phyloP scores from a whole-genome alignment of 768 basidiomycete species.

The Floccularia luteovirens region DNA sequence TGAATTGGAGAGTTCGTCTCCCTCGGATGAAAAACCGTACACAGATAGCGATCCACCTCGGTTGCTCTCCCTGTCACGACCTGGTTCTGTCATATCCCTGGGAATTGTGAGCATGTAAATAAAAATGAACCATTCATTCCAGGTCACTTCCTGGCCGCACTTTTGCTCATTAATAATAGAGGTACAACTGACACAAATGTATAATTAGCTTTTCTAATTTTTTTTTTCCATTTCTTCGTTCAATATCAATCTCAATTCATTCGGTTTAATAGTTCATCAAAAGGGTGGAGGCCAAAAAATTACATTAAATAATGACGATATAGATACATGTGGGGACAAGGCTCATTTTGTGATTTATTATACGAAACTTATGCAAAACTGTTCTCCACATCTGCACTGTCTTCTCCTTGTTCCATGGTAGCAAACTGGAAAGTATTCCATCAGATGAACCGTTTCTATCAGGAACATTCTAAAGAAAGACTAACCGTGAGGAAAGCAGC shows the following conservation, averaged over 20 bases:
- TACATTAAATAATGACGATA: slow-evolving; percentile 6
- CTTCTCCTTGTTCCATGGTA: slow-evolving; percentile 82
- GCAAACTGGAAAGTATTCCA: slow-evolving; percentile 63
- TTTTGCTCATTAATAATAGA: not conserved
- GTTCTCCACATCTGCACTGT: slow-evolving; percentile 94
- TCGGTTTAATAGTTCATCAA: slow-evolving; percentile 5
- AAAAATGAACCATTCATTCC: not conserved
- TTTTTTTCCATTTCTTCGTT: not conserved
- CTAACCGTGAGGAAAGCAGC: slow-evolving; percentile 88
- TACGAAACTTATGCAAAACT: slow-evolving; percentile 62
- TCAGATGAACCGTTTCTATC: slow-evolving; percentile 1
- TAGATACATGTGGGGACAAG: too few relatives aligned
- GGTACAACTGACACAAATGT: not conserved
- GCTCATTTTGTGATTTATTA: too few relatives aligned
- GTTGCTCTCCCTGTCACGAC: slow-evolving; percentile 35
- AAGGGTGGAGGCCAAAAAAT: slow-evolving; percentile 1
- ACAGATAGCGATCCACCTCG: slow-evolving; percentile 4
- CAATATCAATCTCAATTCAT: too few relatives aligned
- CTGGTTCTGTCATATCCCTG: slow-evolving; percentile 47
- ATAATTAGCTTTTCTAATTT: not conserved
- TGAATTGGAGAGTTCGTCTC: slow-evolving; percentile 13
- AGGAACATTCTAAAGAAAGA: slow-evolving; percentile 8
- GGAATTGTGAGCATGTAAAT: slow-evolving; percentile 35
- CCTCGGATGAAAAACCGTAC: not conserved
- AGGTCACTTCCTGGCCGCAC: too few relatives aligned